phyloP scores from a whole-genome alignment of 140 eudicot species.

The Erigeron philadelphicus region DNA sequence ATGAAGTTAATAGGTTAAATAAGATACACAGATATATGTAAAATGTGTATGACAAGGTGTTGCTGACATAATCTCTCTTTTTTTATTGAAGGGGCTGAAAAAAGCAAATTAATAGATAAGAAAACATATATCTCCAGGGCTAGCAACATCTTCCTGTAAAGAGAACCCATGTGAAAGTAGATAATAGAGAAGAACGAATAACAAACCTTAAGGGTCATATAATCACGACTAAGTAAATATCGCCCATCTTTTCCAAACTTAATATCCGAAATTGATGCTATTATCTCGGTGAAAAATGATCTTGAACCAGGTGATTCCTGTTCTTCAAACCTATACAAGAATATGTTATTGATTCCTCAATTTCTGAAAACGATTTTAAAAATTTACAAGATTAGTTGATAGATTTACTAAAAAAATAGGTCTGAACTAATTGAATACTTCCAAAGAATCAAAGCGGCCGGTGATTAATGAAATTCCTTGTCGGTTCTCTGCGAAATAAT shows the following conservation, averaged over 20 bases:
- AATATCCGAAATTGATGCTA: slow-evolving; percentile 90
- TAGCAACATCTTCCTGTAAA: not conserved
- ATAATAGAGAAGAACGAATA: not conserved
- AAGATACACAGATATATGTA: not conserved
- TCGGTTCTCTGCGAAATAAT: too few species aligned
- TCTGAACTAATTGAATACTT: too few species aligned
- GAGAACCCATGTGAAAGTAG: not conserved
- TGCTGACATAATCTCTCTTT: not conserved
- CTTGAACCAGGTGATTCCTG: slow-evolving; percentile 92
- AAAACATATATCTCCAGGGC: slow-evolving; percentile 1
- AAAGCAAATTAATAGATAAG: not conserved
- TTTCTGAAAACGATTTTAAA: too few species aligned
- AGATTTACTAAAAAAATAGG: too few species aligned
- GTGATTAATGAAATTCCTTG: too few species aligned
- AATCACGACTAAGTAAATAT: slow-evolving; percentile 83
- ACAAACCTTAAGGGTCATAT: slow-evolving; percentile 94
- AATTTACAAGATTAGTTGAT: too few species aligned
- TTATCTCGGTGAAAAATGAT: slow-evolving; percentile 85
- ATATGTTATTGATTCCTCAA: slow-evolving; percentile 2
- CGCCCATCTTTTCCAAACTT: slow-evolving; percentile 85
- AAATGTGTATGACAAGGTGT: not conserved
- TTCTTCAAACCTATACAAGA: slow-evolving; percentile 69
- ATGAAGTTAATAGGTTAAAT: too few species aligned
- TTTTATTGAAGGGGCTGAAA: too few species aligned
- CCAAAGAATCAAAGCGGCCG: too few species aligned